A percentile compares a stretch with the other conserved stretches of the same genome.
Conservation (phyloP, 2,329 filamentous ascomycete species). For the Rhynchosporium graminicola region DNA sequence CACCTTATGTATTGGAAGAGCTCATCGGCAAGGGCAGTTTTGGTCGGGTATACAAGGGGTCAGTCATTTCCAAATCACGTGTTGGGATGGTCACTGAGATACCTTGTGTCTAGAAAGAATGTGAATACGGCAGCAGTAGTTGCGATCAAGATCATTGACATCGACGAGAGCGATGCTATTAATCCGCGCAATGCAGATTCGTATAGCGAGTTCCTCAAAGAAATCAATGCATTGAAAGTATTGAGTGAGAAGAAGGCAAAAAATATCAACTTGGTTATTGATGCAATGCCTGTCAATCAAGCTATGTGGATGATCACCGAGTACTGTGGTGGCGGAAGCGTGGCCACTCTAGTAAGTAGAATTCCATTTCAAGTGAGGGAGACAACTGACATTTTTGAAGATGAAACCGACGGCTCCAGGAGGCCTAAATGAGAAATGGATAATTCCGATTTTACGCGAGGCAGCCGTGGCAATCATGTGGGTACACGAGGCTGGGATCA, state of each 20-base stretch:
- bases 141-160: slow-evolving; percentile 81
- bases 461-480: slow-evolving; percentile 66
- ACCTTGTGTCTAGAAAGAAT: slow-evolving; percentile 33
- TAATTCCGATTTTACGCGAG: slow-evolving; percentile 66
- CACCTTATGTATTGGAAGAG: slow-evolving; percentile 68
- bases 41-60: slow-evolving; percentile 70
- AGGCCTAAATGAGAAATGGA: slow-evolving; percentile 70
- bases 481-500: slow-evolving; percentile 69
- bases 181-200: slow-evolving; percentile 66
- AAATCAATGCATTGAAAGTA: slow-evolving; percentile 68
- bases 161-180: slow-evolving; percentile 72
- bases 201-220: slow-evolving; percentile 69
- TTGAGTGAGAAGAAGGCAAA: slow-evolving; percentile 72
- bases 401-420: slow-evolving; percentile 68
- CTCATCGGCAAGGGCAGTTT: slow-evolving; percentile 76
- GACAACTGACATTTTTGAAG: slow-evolving; percentile 21
- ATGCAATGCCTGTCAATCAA: slow-evolving; percentile 74
- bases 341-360: slow-evolving; percentile 63
- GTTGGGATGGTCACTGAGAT: slow-evolving; percentile 16
- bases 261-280: slow-evolving; percentile 81
- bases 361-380: slow-evolving; percentile 28
- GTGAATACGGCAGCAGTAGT: slow-evolving; percentile 53
- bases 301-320: slow-evolving; percentile 88
- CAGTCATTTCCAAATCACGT: slow-evolving; percentile 27
- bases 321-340: slow-evolving; percentile 82